Evolutionary conservation across 352 stramenopile species (phyloP).

Genomic region (Pythium volutum): DNA sequence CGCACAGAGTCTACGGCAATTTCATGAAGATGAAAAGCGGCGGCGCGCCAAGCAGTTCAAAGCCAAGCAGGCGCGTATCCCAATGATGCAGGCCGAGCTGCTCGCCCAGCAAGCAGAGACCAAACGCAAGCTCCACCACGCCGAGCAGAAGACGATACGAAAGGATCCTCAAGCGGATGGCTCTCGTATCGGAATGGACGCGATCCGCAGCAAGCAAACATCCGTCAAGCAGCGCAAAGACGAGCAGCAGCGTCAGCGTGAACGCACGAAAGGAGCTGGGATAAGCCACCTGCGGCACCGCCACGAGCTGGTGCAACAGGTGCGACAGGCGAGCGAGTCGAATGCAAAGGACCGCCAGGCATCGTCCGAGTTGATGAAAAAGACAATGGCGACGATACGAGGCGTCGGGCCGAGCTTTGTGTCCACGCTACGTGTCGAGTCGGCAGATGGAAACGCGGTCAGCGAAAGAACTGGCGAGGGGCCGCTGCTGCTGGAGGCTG

Average conservation of each 20-base stretch:
- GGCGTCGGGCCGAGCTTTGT: slow-evolving; percentile 20
- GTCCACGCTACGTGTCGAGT: slow-evolving; percentile 13
- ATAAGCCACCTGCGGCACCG: slow-evolving; percentile 1
- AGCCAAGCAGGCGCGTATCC: slow-evolving; percentile 3
- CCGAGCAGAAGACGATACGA: background rate
- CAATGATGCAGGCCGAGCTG: slow-evolving; percentile 6
- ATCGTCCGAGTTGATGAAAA: slow-evolving; percentile 10
- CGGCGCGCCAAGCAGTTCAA: slow-evolving; percentile 4
- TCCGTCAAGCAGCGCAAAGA: slow-evolving; percentile 10
- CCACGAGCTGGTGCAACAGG: slow-evolving; percentile 1
- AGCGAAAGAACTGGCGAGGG: background rate
- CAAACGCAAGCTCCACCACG: slow-evolving; percentile 6
- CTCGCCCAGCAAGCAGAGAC: slow-evolving; percentile 16
- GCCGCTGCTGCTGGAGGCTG: background rate
- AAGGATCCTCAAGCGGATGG: background rate
- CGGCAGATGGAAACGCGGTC: background rate
- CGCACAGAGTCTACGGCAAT: slow-evolving; percentile 13
- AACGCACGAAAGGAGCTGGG: background rate
- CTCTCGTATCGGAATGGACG: background rate
- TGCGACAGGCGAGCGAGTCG: background rate
- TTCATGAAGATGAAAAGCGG: slow-evolving; percentile 18
- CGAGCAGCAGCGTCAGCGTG: slow-evolving; percentile 8
- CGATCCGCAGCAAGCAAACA: background rate
- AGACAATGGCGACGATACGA: slow-evolving; percentile 13
- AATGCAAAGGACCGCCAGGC: background rate